phyloP scores from a whole-genome alignment of 768 basidiomycete genomes.

The Auricularia heimuer region DNA sequence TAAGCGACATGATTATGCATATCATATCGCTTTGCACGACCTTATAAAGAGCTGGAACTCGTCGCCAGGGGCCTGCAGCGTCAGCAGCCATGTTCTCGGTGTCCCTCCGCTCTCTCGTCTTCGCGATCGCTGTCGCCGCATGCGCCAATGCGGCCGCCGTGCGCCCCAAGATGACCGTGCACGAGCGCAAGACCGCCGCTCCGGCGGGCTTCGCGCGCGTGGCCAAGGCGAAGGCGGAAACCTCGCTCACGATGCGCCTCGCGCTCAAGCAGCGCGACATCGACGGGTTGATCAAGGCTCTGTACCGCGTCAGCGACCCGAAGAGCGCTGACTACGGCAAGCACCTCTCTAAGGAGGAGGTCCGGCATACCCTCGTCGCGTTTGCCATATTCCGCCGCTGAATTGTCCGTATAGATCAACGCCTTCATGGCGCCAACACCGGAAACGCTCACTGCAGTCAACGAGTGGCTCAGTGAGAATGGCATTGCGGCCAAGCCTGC shows the following conservation, averaged over 20 bases:
- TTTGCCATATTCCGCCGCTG: background rate
- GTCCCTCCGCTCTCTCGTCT: too few relatives aligned
- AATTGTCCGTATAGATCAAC: slow-evolving; percentile 9
- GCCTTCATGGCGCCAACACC: slow-evolving; percentile 6
- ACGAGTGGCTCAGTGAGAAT: slow-evolving; percentile 6
- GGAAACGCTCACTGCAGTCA: slow-evolving; percentile 7
- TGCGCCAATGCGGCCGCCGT: background rate
- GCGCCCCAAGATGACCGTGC: background rate
- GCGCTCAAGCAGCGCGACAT: background rate
- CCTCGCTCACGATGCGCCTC: background rate
- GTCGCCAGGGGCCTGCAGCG: too few relatives aligned
- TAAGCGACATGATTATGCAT: too few relatives aligned
- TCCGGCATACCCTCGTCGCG: background rate
- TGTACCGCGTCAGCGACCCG: background rate
- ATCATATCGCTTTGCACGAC: too few relatives aligned
- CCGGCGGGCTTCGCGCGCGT: background rate
- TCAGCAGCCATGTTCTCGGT: too few relatives aligned
- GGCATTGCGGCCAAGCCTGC: background rate
- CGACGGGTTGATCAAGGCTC: background rate
- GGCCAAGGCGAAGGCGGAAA: background rate
- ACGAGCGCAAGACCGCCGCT: background rate
- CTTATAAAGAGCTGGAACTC: too few relatives aligned
- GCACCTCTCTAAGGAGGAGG: background rate
- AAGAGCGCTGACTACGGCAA: background rate
- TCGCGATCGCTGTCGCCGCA: background rate